Evolutionary conservation across 2,329 filamentous ascomycete species (phyloP), one percentile per base, ranked within the genome.

Genomic region (Sporothrix pallida): DNA sequence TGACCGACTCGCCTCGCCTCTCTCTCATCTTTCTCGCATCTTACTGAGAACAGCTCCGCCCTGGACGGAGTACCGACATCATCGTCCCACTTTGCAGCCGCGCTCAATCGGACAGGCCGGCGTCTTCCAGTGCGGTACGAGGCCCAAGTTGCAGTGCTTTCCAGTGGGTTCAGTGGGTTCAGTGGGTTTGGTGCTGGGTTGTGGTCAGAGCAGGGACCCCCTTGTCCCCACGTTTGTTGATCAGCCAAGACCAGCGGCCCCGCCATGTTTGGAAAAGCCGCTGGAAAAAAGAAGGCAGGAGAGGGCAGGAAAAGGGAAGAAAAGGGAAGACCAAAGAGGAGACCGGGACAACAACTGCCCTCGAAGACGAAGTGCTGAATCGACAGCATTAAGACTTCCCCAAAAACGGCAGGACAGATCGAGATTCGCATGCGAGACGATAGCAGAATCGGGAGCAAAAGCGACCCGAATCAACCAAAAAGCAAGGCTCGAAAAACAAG

Each of bases 391-490:
- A 4, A 48, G 9, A 48, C 44, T 48, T 56, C 17, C 20, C 31
- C 70, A 42, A 23, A 60, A 48, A 50, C 54, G 56, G 42, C 69
- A 71, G 56, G 56, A 58, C 9, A 37, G 70, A 71, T 71, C 56
- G 70, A 71, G 70, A 71, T 71, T 63, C 31, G 67, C 44, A 70
- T 56, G 67, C 67, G 48, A 37, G 65, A n/a, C 20, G 65, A 68
- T 68, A 52, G 65, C 62, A n/a, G 46, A 65, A 23, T 4, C 13
- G 10, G 37, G n/a, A 13, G 62, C 17, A 23, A 65, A 46, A 37
- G 31, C 31, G 4, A 37, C 31, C 31, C 31, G 31, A 37, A 37
- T 37, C 31, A 37, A 37, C 31, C 31, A 37, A 37, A 37, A 37
- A 65, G 26, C 62, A 65, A 48, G 62, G 62, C 42, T 8, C 37